Conservation (phyloP, 2,329 filamentous ascomycete species). For the Fusarium pseudograminearum region DNA sequence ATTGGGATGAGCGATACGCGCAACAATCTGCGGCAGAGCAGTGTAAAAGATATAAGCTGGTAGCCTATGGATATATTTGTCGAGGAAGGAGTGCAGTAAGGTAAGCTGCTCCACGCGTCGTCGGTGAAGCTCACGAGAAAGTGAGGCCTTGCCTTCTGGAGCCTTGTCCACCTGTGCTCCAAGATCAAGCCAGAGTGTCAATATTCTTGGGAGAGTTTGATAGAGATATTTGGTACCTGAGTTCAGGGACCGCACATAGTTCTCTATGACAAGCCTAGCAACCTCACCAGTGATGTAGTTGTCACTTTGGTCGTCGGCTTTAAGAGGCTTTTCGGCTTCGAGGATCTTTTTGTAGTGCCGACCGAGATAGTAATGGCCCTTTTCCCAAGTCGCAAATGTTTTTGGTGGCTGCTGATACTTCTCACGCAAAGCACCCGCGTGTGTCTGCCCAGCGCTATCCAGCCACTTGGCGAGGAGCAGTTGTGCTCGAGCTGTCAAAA, state of each 20-base stretch:
- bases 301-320: slow-evolving; percentile 80
- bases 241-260: slow-evolving; percentile 86
- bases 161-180: slow-evolving; percentile 78
- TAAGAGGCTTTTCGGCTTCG: slow-evolving; percentile 85
- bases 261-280: slow-evolving; percentile 90
- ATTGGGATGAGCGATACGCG: slow-evolving; percentile 92
- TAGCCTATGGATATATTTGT: slow-evolving; percentile 80
- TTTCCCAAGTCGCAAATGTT: slow-evolving; percentile 83
- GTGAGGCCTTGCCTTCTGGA: slow-evolving; percentile 65
- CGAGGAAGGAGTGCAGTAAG: slow-evolving; percentile 78
- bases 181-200: slow-evolving; percentile 95
- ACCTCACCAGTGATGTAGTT: slow-evolving; percentile 83
- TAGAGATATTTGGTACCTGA: slow-evolving; percentile 96
- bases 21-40: slow-evolving; percentile 90
- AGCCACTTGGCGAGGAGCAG: slow-evolving; percentile 96
- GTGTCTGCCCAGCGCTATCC: slow-evolving; percentile 92
- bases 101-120: slow-evolving; percentile 74
- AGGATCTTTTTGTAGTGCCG: slow-evolving; percentile 97
- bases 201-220: slow-evolving; percentile 88
- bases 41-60: slow-evolving; percentile 85
- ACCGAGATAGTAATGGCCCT: slow-evolving; percentile 96
- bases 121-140: slow-evolving; percentile 64
- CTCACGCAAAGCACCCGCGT: slow-evolving; percentile 80
- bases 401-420: slow-evolving; percentile 88
- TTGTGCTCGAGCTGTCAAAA: slow-evolving; percentile 81